Conservation (phyloP, 768 basidiomycete species). For the Cyclocybe cylindracea region DNA sequence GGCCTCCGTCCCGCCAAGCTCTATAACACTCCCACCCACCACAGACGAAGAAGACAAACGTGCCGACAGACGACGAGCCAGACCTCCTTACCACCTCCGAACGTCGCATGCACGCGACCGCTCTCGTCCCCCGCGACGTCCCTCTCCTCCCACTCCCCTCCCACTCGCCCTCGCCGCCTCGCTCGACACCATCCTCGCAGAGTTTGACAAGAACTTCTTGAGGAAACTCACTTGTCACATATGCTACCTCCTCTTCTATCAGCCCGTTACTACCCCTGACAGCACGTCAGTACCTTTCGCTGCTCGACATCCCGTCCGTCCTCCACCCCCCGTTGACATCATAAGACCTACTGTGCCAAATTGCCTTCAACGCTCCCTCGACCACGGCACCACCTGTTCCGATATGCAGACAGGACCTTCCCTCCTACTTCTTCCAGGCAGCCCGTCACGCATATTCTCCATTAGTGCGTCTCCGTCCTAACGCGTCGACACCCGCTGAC, state of each 20-base stretch:
- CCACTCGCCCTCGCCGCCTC: conserved; percentile 6
- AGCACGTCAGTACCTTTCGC: conserved; percentile 68
- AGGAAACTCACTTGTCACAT: conserved; percentile 89
- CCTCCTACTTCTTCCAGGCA: conserved; percentile 82
- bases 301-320: conserved; percentile 5
- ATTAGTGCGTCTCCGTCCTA: conserved; percentile 55
- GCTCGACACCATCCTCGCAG: conserved; percentile 26
- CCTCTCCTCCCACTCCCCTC: conserved; percentile 25
- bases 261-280: conserved; percentile 94
- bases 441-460: conserved; percentile 63
- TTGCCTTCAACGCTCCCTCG: conserved; percentile 90
- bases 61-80: conserved; percentile 19
- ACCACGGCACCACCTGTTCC: conserved; percentile 85
- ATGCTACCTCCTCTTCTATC: conserved; percentile 80
- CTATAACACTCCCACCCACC: no score
- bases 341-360: conserved; percentile 86
- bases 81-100: conserved; percentile 41
- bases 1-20: conserved; percentile 29
- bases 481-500: conserved; percentile 1
- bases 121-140: conserved; percentile 28
- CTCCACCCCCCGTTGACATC: conserved; percentile 15
- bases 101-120: conserved; percentile 30
- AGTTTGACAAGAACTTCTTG: conserved; percentile 61
- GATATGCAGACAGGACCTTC: conserved; percentile 79
- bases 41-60: conserved; percentile 18